Conservation (phyloP, 1,284 basidiomycete genomes). For the Psilocybe mexicana region DNA sequence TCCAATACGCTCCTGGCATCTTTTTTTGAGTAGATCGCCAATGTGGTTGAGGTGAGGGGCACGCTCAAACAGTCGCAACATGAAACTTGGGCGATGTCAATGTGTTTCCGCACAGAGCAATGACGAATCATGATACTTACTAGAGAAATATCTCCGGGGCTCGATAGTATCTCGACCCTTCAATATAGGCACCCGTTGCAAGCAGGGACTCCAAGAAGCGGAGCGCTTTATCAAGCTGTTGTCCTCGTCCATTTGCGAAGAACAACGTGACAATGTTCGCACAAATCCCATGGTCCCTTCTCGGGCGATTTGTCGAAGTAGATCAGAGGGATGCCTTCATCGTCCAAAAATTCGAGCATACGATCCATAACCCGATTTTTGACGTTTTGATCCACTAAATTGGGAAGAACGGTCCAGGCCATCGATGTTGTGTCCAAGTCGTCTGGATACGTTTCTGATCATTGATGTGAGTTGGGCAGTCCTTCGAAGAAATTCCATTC, state of each 20-base stretch:
- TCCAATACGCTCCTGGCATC: not conserved
- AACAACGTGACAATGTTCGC: not conserved
- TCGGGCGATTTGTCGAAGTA: not conserved
- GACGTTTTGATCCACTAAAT: constrained; percentile 19
- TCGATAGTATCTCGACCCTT: constrained; percentile 1
- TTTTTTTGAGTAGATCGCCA: not conserved
- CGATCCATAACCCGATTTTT: constrained; percentile 45
- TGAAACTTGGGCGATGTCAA: not conserved
- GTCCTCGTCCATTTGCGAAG: not conserved
- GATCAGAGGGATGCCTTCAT: not conserved
- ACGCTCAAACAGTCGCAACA: not conserved
- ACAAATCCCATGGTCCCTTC: not conserved
- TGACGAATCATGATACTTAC: not conserved
- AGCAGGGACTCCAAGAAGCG: not conserved
- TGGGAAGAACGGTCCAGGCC: constrained; percentile 35
- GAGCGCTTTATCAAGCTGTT: not conserved
- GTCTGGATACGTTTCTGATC: constrained; percentile 19
- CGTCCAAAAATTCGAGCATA: constrained; percentile 43
- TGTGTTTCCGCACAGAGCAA: not conserved
- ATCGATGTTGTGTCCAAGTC: constrained; percentile 48
- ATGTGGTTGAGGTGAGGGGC: not conserved
- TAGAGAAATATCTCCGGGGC: not conserved
- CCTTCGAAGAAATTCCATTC: not conserved
- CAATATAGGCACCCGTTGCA: not conserved
- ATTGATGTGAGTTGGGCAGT: constrained; percentile 43